Base-by-base conservation (phyloP, 331 rosid species). In the Pyrus hybrid region DNA sequence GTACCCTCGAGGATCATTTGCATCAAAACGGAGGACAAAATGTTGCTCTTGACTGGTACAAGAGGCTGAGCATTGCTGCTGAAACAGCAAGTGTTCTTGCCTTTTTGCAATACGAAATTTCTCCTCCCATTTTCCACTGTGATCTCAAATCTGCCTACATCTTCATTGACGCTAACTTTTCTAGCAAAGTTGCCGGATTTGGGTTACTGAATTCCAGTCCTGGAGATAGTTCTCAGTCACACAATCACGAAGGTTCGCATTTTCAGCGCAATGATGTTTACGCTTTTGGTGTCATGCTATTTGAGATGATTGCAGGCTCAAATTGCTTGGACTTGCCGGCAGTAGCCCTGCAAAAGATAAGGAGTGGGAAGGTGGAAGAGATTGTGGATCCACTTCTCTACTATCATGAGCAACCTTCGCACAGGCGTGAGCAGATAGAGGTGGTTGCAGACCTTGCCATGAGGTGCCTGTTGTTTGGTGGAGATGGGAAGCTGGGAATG, bases 371-470 rank as follows among this genome's bases (percentile, higher is more conserved):
- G 86, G 76, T 92, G 12, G 97, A 92, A 69, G 99, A 92, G 76
- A 81, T 95, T 21, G 88, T 88, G 10, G 99, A 95, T 77, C 97
- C 97, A 16, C 63, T 84, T 33, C 90, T 92, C 13, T 85, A 86
- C 79, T 86, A 87, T 68, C 90, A 95, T 43, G 99, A 92, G 76
- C 92, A 85, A 23, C 86, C 91, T 5, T 72, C 83, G 1, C 63
- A 54, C 18, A 81, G 85, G 18, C 82, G 83, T 29, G 99, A 95
- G 79, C 97, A 95, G 61, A 84, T 95, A 32, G 91, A 85, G 75
- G 77, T 77, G 43, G 84, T 92, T 51, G 96, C 97, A n/a, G 99
- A 95, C 76, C 97, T 95, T 67, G 97, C 97, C 26, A 88, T 93
- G 80, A 85, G 97, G 73, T 95, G 99, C 72, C 20, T 95, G 79